Evolutionary conservation across 2,329 filamentous ascomycete genomes (phyloP), one percentile per base, ranked within the genome.

Genomic region (Cladophialophora exuberans): DNA sequence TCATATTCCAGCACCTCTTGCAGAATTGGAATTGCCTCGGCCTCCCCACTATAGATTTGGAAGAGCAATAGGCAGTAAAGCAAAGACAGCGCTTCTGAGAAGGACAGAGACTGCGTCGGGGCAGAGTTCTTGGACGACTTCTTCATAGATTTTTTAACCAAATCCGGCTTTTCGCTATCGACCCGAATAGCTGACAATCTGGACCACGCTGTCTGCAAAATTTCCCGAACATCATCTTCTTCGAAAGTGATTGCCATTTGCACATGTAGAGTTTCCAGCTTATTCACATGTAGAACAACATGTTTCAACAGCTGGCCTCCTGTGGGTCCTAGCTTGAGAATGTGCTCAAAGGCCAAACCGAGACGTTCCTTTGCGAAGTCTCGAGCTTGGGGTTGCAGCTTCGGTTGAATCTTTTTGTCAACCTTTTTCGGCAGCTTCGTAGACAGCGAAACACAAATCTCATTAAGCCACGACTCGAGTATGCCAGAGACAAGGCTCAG

Each of bases 11-110:
- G 83, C n/a, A 97, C 79, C 64, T 97, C 93, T 50, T 88, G 83
- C 6, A 97, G 76, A 58, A 94, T 86, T 44, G 87, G 85, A 18
- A 96, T 82, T 0, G 91, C 89, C 67, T 97, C 94, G 0, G 88
- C 80, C 56, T 96, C 91, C 20, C 90, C 89, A 65, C 93, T 92
- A 74, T 96, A 96, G 6, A 96, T 80, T 70, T 97, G 90, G 52
- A 97, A 79, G 11, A 97, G 83, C 0, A 90, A 88, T 48, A 97
- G 81, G 0, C 90, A 86, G 69, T 96, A 90, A 1, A 97, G 80
- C 30, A 97, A 79, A 17, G 87, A 86, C 54, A 97, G 81, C 0
- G 89, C 88, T 57, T 85, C 84, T 13, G 76, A 76, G 57, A 70
- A 72, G 54, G 69, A 77, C 65, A 68, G 75, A 61, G 55, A 67